These are phyloP conservation scores for Erodium moschatum DNA, from an alignment of 441 rosid species.

Conservation along the genomic window DNA sequence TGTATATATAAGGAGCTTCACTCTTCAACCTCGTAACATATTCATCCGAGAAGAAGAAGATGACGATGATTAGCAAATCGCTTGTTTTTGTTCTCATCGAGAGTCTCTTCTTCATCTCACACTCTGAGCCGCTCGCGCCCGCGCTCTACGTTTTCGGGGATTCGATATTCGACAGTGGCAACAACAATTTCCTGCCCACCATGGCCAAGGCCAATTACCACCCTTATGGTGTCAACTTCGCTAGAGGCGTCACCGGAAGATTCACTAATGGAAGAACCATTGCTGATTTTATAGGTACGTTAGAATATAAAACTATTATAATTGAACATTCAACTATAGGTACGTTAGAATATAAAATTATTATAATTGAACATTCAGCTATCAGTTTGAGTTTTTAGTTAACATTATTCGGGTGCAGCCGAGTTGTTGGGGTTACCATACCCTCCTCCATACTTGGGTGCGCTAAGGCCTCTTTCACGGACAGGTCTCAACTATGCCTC, in stretches of 20 bases:
- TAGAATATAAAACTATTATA: too few species aligned
- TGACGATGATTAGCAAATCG: background rate
- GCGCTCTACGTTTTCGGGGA: conserved; percentile 46
- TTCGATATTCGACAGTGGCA: conserved; percentile 41
- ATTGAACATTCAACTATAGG: background rate
- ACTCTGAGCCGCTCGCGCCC: conserved; percentile 24
- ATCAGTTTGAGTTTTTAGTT: too few species aligned
- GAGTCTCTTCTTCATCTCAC: background rate
- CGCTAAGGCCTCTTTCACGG: background rate
- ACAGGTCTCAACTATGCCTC: conserved; percentile 43
- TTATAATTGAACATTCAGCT: too few species aligned
- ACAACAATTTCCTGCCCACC: conserved; percentile 37
- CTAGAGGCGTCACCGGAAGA: conserved; percentile 23
- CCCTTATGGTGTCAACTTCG: conserved; percentile 27
- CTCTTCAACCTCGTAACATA: background rate
- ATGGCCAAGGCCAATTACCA: conserved; percentile 22
- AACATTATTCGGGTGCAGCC: too few species aligned
- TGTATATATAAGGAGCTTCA: background rate
- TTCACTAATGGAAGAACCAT: conserved; percentile 27
- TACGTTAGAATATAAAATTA: background rate
- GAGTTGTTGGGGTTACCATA: conserved; percentile 36
- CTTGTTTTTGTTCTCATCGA: background rate
- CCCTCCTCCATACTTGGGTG: conserved; percentile 28
- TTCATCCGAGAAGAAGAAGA: too few species aligned
- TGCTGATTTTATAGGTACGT: conserved; percentile 24